Conservation (phyloP, 495 filamentous ascomycete genomes). For the Tuber umbilicatum region DNA sequence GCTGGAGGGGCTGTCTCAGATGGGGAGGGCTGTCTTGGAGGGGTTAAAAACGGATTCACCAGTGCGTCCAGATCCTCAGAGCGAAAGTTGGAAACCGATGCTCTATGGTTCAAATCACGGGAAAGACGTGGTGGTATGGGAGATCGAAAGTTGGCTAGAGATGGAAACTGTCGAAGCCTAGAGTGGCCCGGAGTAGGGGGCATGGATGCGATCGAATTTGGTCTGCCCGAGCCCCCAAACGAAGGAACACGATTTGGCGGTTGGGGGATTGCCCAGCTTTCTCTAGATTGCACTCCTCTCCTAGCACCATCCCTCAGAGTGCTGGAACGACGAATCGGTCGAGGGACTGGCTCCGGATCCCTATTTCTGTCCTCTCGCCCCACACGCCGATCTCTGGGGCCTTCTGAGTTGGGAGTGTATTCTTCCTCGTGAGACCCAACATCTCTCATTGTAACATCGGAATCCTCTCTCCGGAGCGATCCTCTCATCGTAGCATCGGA, state of each 20-base stretch:
- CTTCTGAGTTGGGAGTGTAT: neutral
- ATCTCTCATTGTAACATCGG: neutral
- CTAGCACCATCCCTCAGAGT: neutral
- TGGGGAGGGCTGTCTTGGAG: constrained; percentile 31
- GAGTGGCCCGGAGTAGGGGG: constrained; percentile 22
- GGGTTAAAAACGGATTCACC: constrained; percentile 26
- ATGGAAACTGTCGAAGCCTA: constrained; percentile 25
- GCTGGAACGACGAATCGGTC: neutral
- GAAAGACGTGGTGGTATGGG: constrained; percentile 12
- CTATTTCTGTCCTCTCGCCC: neutral
- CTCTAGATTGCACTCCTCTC: neutral
- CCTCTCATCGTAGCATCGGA: neutral
- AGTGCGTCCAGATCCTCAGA: constrained; percentile 10
- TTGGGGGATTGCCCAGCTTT: neutral
- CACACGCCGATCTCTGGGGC: neutral
- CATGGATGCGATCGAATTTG: constrained; percentile 10
- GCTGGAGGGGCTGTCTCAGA: neutral
- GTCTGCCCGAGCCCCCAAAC: neutral
- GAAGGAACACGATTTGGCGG: neutral
- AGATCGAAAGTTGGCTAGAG: constrained; percentile 28
- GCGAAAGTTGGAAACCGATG: constrained; percentile 32
- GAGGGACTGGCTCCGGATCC: neutral
- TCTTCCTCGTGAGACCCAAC: neutral
- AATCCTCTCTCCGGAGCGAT: neutral
- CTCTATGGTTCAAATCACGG: constrained; percentile 23